phyloP scores from a whole-genome alignment of 2,329 filamentous ascomycete genomes.

The Penicillium thymicola region DNA sequence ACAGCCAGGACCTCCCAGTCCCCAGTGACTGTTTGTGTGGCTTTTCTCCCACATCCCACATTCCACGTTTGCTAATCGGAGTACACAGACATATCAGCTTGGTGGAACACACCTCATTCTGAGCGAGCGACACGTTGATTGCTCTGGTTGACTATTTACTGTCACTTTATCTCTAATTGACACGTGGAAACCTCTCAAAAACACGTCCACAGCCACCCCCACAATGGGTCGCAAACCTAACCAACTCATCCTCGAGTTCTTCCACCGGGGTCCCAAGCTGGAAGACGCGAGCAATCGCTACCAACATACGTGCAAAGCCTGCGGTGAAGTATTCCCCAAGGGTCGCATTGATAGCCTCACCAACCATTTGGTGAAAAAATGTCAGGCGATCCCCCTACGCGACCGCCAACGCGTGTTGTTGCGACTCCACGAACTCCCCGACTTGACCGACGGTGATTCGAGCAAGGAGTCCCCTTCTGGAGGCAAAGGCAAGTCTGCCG shows the following conservation, averaged over 20 bases:
- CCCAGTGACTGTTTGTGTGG: conserved; percentile 5
- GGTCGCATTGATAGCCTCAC: conserved; percentile 80
- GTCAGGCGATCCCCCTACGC: conserved; percentile 69
- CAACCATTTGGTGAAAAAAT: conserved; percentile 81
- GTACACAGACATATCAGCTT: conserved; percentile 4
- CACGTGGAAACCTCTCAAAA: conserved; percentile 1
- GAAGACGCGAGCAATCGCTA: conserved; percentile 89
- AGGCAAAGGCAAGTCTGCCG: conserved; percentile 36
- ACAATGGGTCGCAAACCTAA: conserved; percentile 81
- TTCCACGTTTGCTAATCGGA: not conserved
- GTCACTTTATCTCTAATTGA: not conserved
- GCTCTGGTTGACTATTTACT: not conserved
- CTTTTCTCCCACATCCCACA: not conserved
- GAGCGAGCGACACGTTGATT: not conserved
- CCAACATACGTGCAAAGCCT: conserved; percentile 83
- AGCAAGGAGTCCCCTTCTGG: conserved; percentile 39
- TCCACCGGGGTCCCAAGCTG: conserved; percentile 80
- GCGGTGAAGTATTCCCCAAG: conserved; percentile 85
- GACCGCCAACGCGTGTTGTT: conserved; percentile 74
- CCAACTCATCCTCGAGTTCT: conserved; percentile 81
- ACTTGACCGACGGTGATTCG: conserved; percentile 44
- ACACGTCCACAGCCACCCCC: conserved; percentile 1
- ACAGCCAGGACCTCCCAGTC: conserved; percentile 1
- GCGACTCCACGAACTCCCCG: conserved; percentile 67
- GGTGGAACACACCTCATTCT: not conserved